These are phyloP conservation scores for Trichoderma reesei DNA, from an alignment of 495 filamentous ascomycete species.

Conservation along the genomic window DNA sequence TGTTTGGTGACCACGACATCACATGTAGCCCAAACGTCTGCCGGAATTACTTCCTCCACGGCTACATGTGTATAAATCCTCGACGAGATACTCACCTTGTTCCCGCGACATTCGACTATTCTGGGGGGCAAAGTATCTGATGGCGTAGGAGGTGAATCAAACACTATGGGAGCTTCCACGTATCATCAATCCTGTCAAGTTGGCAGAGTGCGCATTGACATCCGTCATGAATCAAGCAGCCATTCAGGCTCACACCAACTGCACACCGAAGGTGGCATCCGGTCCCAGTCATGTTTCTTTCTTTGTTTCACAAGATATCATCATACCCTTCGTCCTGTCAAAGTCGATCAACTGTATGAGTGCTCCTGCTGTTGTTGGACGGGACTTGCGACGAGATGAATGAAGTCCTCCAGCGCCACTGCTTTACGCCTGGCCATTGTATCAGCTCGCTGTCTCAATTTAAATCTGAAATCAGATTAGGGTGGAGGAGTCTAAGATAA, in stretches of 20 bases:
- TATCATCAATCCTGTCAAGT: too few relatives aligned
- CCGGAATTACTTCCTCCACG: neutral
- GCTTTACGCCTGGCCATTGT: conserved; percentile 58
- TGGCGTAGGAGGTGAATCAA: conserved; percentile 60
- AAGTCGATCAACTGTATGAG: conserved; percentile 49
- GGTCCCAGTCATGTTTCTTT: conserved; percentile 40
- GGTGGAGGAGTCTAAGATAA: conserved; percentile 51
- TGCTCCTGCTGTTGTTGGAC: conserved; percentile 25
- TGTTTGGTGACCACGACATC: neutral
- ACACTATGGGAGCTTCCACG: conserved; percentile 48
- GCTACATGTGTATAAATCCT: neutral
- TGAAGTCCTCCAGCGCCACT: conserved; percentile 49
- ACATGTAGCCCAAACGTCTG: neutral
- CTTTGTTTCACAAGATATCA: conserved; percentile 45
- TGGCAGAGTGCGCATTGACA: too few relatives aligned
- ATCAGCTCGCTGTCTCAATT: conserved; percentile 54
- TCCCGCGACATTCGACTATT: conserved; percentile 37
- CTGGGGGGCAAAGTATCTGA: conserved; percentile 55
- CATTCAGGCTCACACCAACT: too few relatives aligned
- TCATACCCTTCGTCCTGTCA: conserved; percentile 45
- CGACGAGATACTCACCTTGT: neutral
- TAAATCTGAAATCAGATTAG: conserved; percentile 45
- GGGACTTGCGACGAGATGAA: conserved; percentile 32
- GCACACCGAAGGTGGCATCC: conserved; percentile 6
- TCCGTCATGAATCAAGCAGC: too few relatives aligned